Evolutionary conservation across 768 basidiomycete species (phyloP).

Genomic region (Terana coerulea): DNA sequence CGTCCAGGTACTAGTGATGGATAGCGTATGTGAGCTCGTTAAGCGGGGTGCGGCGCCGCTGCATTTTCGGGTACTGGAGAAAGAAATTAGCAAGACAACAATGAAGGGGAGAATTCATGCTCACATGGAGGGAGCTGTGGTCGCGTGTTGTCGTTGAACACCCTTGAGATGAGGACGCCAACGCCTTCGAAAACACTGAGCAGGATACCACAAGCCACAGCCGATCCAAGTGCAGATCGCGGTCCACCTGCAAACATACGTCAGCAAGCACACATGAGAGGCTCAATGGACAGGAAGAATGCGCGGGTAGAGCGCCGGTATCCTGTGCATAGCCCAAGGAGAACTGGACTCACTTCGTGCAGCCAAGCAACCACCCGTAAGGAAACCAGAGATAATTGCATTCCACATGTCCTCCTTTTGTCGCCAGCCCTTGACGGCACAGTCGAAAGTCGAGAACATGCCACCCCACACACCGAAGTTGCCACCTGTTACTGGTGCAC

Average conservation of each 20-base stretch:
- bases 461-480: constrained; percentile 97
- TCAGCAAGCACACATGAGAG: not conserved
- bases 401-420: constrained; percentile 99
- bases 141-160: constrained; percentile 79
- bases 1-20: constrained; percentile 38
- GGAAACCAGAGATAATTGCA: constrained; percentile 95
- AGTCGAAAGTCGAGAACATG: constrained; percentile 98
- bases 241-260: constrained; percentile 71
- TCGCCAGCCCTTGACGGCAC: constrained; percentile 93
- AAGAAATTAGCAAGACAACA: not conserved
- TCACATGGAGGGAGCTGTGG: constrained; percentile 77
- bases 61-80: constrained; percentile 52
- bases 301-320: not conserved
- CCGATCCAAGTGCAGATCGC: constrained; percentile 85
- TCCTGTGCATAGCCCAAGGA: not conserved
- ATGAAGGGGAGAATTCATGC: constrained; percentile 26
- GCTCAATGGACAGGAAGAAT: not conserved
- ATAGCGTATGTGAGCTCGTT: constrained; percentile 5
- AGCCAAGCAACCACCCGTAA: constrained; percentile 96
- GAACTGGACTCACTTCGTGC: constrained; percentile 70
- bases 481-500: constrained; percentile 96
- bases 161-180: constrained; percentile 85
- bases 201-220: constrained; percentile 92
- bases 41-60: constrained; percentile 45
- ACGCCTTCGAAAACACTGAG: constrained; percentile 95